These are phyloP conservation scores for Xeromyces bisporus DNA, from an alignment of 495 filamentous ascomycete species.

Conservation along the genomic window DNA sequence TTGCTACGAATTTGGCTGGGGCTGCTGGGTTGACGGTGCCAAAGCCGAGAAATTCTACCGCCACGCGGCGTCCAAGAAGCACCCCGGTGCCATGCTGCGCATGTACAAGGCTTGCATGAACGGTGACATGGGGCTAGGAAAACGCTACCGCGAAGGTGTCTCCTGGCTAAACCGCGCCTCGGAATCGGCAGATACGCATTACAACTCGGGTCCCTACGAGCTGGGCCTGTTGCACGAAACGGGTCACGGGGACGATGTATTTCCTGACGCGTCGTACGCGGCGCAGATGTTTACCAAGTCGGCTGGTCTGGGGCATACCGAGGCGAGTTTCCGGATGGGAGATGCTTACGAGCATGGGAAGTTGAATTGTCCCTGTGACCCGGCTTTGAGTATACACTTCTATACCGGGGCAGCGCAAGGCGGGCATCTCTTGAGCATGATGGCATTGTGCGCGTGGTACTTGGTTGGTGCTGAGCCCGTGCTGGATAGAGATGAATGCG, in stretches of 20 bases:
- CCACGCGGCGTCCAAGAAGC: slow-evolving; percentile 76
- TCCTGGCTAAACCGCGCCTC: slow-evolving; percentile 94
- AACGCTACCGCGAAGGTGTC: slow-evolving; percentile 76
- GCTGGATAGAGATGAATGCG: slow-evolving; percentile 83
- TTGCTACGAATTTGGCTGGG: slow-evolving; percentile 98
- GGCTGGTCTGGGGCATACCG: slow-evolving; percentile 74
- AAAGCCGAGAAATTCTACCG: slow-evolving; percentile 92
- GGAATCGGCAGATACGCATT: slow-evolving; percentile 75
- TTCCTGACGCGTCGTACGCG: slow-evolving; percentile 75
- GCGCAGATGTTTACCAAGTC: slow-evolving; percentile 90
- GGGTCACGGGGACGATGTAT: slow-evolving; percentile 83
- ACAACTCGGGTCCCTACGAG: slow-evolving; percentile 86
- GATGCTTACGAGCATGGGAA: slow-evolving; percentile 92
- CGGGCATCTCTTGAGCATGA: slow-evolving; percentile 83
- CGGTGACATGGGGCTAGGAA: slow-evolving; percentile 70
- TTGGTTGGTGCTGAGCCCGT: slow-evolving; percentile 88
- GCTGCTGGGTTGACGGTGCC: slow-evolving; percentile 66
- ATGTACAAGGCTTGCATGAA: slow-evolving; percentile 79
- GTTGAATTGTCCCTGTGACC: slow-evolving; percentile 72
- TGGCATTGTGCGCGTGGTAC: slow-evolving; percentile 98
- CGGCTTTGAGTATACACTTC: slow-evolving; percentile 89
- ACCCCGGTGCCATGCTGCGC: slow-evolving; percentile 86
- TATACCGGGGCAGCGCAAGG: slow-evolving; percentile 82
- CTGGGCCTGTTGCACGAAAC: slow-evolving; percentile 73
- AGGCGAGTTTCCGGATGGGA: slow-evolving; percentile 76